Percentiles rank a stretch among this genome's conserved stretches.
phyloP scores from a whole-genome alignment of 345 rosid species.

The Orychophragmus violaceus region DNA sequence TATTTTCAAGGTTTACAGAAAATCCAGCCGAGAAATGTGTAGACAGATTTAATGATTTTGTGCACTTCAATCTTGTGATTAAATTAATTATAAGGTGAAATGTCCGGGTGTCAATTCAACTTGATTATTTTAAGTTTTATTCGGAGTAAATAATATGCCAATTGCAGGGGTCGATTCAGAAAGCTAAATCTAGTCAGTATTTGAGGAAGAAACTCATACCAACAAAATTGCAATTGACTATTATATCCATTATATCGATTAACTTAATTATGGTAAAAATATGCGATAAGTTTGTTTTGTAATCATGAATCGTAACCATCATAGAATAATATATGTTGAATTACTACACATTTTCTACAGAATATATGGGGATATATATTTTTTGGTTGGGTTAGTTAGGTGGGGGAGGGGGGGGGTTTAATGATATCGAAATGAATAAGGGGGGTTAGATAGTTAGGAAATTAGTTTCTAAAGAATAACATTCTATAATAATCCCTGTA shows the following conservation, averaged over 20 bases:
- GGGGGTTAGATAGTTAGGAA: no score
- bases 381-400: no score
- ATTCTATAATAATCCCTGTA: no score
- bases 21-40: conserved; percentile 1
- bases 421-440: no score
- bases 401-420: no score
- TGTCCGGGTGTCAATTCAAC: conserved; percentile 8
- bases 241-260: not conserved
- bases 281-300: not conserved
- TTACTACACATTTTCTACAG: not conserved
- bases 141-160: conserved; percentile 2
- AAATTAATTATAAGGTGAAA: not conserved
- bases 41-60: conserved; percentile 20
- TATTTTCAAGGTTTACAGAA: not conserved
- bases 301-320: conserved; percentile 5
- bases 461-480: no score
- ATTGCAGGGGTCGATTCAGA: not conserved
- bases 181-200: not conserved
- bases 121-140: not conserved
- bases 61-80: conserved; percentile 5
- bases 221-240: not conserved
- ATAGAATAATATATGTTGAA: not conserved
- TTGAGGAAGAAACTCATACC: not conserved
- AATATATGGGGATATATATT: not conserved
- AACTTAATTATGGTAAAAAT: not conserved